A percentile compares a stretch with the other conserved stretches of the same genome.
Evolutionary conservation across 371 early-diverging fungal genomes (phyloP).

Genomic region (Mucor plumbeus): DNA sequence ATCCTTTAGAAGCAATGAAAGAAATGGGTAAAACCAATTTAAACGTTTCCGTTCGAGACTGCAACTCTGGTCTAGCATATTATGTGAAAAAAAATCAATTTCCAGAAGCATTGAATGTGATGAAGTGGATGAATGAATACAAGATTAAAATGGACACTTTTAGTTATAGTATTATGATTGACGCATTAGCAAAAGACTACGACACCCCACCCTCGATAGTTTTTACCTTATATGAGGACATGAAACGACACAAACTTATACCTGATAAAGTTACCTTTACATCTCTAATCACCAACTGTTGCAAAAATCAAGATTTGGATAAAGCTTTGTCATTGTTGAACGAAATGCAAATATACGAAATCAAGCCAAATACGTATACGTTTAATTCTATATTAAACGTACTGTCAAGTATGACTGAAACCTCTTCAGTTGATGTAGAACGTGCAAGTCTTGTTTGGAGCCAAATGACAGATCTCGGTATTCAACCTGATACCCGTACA

Average conservation of each 20-base stretch:
- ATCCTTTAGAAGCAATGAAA: slow-evolving; percentile 29
- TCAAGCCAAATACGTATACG: slow-evolving; percentile 42
- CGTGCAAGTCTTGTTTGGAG: slow-evolving; percentile 27
- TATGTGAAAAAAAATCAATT: slow-evolving; percentile 39
- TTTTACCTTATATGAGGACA: slow-evolving; percentile 43
- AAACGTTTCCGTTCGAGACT: slow-evolving; percentile 25
- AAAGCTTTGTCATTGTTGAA: slow-evolving; percentile 33
- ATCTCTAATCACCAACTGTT: slow-evolving; percentile 36
- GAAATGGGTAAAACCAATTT: slow-evolving; percentile 25
- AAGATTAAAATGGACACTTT: slow-evolving; percentile 31
- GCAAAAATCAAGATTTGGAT: slow-evolving; percentile 23
- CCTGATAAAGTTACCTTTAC: slow-evolving; percentile 44
- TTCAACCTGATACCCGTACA: slow-evolving; percentile 42
- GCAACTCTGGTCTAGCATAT: slow-evolving; percentile 35
- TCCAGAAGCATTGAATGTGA: slow-evolving; percentile 38
- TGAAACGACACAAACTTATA: slow-evolving; percentile 30
- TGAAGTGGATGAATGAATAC: slow-evolving; percentile 32
- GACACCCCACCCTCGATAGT: slow-evolving; percentile 25
- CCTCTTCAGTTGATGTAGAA: slow-evolving; percentile 12
- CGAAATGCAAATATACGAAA: slow-evolving; percentile 36
- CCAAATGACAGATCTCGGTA: slow-evolving; percentile 30
- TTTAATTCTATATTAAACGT: slow-evolving; percentile 42
- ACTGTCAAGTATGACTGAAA: slow-evolving; percentile 13
- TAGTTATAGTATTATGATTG: slow-evolving; percentile 48
- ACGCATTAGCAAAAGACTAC: slow-evolving; percentile 40